phyloP scores from a whole-genome alignment of 306 rosid genomes.

The Arachis stenosperma region DNA sequence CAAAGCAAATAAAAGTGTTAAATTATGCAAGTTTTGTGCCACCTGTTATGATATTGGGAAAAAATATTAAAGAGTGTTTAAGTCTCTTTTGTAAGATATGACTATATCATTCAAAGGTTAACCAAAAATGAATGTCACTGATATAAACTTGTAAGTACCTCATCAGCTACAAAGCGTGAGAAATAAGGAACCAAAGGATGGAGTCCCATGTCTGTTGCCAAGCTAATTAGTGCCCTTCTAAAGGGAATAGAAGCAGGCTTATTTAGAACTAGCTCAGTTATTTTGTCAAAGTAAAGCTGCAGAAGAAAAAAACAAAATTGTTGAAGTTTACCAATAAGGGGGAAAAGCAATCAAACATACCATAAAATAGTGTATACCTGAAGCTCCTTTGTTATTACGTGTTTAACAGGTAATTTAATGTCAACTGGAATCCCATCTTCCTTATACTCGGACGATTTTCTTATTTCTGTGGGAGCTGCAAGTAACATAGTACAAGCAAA shows the following conservation, averaged over 20 bases:
- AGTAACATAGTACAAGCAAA: constrained; percentile 38
- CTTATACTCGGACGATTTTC: constrained; percentile 61
- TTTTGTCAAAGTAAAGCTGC: constrained; percentile 85
- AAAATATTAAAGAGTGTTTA: constrained; percentile 27
- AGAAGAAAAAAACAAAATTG: constrained; percentile 36
- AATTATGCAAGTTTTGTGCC: constrained; percentile 59
- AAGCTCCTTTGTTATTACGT: constrained; percentile 77
- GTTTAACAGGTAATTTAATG: constrained; percentile 75
- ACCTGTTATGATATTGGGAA: constrained; percentile 57
- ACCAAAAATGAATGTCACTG: constrained; percentile 8
- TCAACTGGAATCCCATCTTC: constrained; percentile 78
- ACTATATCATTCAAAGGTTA: constrained; percentile 9
- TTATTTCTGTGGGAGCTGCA: constrained; percentile 64
- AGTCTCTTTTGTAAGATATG: constrained; percentile 15
- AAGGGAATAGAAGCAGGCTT: constrained; percentile 68
- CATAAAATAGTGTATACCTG: constrained; percentile 56
- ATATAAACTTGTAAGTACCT: constrained; percentile 56
- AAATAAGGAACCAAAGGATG: constrained; percentile 90
- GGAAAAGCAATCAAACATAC: constrained; percentile 28
- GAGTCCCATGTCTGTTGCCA: constrained; percentile 84
- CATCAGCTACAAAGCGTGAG: constrained; percentile 73
- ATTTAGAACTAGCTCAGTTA: constrained; percentile 60
- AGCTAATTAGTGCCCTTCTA: constrained; percentile 72
- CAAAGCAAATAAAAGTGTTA: constrained; percentile 61
- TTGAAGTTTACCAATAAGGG: constrained; percentile 11